Percentiles rank a stretch among this genome's conserved stretches.
These are phyloP conservation scores for Misopates orontium DNA, from an alignment of 257 asterid species.

Conservation along the genomic window DNA sequence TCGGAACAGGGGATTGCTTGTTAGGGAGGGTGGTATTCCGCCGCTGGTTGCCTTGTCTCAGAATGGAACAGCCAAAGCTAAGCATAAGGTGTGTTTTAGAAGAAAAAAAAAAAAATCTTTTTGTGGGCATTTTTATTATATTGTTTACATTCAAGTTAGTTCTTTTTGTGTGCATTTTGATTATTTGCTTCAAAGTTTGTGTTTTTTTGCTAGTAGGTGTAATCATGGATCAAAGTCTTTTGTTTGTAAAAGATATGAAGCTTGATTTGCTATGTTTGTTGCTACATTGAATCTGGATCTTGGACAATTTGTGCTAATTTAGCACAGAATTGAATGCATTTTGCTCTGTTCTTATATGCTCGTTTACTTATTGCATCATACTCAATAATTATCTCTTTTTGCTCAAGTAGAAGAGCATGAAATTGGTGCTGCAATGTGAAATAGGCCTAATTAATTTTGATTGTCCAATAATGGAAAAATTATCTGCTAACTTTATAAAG, in stretches of 20 bases:
- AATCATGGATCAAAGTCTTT: not conserved
- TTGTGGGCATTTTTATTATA: not conserved
- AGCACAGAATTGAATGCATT: not conserved
- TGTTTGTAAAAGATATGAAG: not conserved
- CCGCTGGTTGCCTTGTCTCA: conserved; percentile 73
- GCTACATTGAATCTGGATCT: not conserved
- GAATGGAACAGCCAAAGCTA: conserved; percentile 63
- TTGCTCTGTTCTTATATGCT: not conserved
- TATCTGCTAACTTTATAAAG: conserved; percentile 1
- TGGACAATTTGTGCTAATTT: not conserved
- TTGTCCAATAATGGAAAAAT: not conserved
- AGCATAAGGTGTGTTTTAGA: conserved; percentile 56
- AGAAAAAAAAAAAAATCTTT: too few relatives aligned
- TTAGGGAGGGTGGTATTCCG: conserved; percentile 73
- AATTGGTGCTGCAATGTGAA: not conserved
- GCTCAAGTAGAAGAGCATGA: too few relatives aligned
- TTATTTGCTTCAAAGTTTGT: not conserved
- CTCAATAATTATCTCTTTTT: not conserved
- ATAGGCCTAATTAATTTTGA: not conserved
- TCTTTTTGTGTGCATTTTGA: not conserved
- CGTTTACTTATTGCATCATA: not conserved
- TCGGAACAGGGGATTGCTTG: conserved; percentile 57
- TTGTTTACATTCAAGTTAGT: too few relatives aligned
- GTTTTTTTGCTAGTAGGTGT: not conserved
- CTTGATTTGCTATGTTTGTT: not conserved